Evolutionary conservation across 805 yeast species (phyloP), one percentile per base, ranked within the genome.

Genomic region (Peterozyma toletana): DNA sequence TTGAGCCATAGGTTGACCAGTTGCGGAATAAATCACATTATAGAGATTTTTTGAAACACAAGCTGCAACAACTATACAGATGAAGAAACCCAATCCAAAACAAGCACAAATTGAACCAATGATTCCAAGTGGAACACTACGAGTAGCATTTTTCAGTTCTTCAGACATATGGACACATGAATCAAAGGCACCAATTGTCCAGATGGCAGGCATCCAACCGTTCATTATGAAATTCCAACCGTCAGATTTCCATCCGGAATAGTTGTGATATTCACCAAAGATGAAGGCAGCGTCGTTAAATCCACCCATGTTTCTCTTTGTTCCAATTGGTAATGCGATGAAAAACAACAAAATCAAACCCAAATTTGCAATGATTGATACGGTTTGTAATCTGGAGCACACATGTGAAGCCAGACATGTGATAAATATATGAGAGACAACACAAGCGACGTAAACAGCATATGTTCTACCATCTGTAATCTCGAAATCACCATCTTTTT

Each of bases 151-250:
- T 43, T 67, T 66, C 21, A 83, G 83, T 58, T 83, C 88, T 58
- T 83, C 90, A 17, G 83, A 69, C 77, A 80, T 77, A 63, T 83
- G 88, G 41, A 83, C 78, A 53, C 83, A 78, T 7, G 85, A 75
- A 57, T 83, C 89, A 57, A 80, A 82, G 0, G 84, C 79, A 21
- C 85, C 84, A 56, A 83, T 81, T 15, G 86, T 80, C 89, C 90
- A 83, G 46, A 81, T 73, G 1, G 81, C 79, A 0, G 87, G 80
- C 77, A 79, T 71, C 71, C 79, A 75, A 11, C 73, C 67, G 35
- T 63, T 63, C 50, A 79, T 59, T 46, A 70, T 60, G 58, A 67
- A 75, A 38, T 77, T 71, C 77, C 81, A 78, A 30, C 86, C 86
- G 33, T 58, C 62, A 35, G 38, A 33, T 9, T 78, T 70, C 80